A percentile compares a stretch with the other conserved stretches of the same genome.
Evolutionary conservation across 2,329 filamentous ascomycete species (phyloP).

Genomic region (Orbilia brochopaga): DNA sequence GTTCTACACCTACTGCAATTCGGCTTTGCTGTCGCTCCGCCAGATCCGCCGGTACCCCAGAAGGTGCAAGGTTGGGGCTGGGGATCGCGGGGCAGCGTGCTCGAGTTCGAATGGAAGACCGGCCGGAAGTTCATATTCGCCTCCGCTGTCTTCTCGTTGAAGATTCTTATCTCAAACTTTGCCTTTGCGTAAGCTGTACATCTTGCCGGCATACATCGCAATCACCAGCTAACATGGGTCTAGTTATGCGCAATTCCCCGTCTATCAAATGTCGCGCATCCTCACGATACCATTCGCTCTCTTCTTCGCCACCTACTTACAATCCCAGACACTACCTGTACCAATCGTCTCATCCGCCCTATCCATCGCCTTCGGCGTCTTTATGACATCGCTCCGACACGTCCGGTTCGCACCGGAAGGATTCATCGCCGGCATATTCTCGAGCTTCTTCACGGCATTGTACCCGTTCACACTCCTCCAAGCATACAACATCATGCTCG

Average conservation of each 20-base stretch:
- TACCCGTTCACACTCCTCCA: conserved; percentile 63
- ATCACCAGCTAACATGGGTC: not conserved
- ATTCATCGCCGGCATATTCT: conserved; percentile 63
- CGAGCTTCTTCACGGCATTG: conserved; percentile 62
- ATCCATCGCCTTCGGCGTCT: conserved; percentile 62
- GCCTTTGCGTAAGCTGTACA: conserved; percentile 64
- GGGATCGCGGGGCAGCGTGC: conserved; percentile 64
- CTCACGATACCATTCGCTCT: conserved; percentile 62
- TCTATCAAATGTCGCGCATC: conserved; percentile 64
- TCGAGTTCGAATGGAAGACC: conserved; percentile 63
- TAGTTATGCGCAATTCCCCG: conserved; percentile 63
- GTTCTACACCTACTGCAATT: conserved; percentile 60
- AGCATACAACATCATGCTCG: conserved; percentile 62
- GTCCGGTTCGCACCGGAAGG: conserved; percentile 63
- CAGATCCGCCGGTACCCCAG: conserved; percentile 51
- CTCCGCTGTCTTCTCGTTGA: conserved; percentile 62
- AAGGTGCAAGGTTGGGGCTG: conserved; percentile 59
- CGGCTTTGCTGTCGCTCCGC: conserved; percentile 59
- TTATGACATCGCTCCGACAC: conserved; percentile 61
- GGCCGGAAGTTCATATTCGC: conserved; percentile 62
- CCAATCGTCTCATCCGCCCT: conserved; percentile 63
- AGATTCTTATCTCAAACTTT: conserved; percentile 64
- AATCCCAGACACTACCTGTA: conserved; percentile 61
- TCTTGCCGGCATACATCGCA: not conserved
- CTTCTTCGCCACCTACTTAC: conserved; percentile 61